These are phyloP conservation scores for Cadophora sp. DNA, from an alignment of 2,329 filamentous ascomycete species.

Conservation along the genomic window DNA sequence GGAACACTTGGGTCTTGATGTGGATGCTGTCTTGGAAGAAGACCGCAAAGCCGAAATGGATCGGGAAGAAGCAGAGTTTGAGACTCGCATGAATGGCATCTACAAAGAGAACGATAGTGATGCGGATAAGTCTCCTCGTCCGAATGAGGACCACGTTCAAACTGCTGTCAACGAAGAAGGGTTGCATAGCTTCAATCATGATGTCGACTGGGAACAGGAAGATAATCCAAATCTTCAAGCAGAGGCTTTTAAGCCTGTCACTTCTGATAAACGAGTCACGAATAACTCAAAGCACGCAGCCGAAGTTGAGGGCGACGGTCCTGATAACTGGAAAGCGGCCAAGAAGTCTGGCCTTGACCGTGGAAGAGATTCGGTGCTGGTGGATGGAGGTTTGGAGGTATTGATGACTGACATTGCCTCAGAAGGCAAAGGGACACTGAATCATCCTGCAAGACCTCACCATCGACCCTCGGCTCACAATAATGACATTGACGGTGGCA, in stretches of 20 bases:
- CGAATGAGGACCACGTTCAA: slow-evolving; percentile 54
- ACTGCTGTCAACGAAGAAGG: slow-evolving; percentile 56
- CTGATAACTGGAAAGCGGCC: slow-evolving; percentile 76
- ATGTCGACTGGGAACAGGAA: slow-evolving; percentile 56
- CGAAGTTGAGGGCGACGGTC: slow-evolving; percentile 78
- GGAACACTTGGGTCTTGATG: slow-evolving; percentile 94
- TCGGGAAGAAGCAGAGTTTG: slow-evolving; percentile 56
- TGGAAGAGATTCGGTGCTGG: slow-evolving; percentile 74
- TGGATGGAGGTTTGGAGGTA: slow-evolving; percentile 73
- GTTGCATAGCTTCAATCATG: slow-evolving; percentile 76
- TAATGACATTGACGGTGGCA: slow-evolving; percentile 32
- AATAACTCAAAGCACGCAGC: slow-evolving; percentile 68
- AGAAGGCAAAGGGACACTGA: slow-evolving; percentile 67
- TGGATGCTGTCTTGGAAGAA: slow-evolving; percentile 87
- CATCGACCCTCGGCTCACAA: slow-evolving; percentile 36
- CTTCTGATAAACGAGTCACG: slow-evolving; percentile 62
- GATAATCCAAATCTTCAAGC: slow-evolving; percentile 49
- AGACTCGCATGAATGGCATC: slow-evolving; percentile 66
- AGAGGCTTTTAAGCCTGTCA: slow-evolving; percentile 47
- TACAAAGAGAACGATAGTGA: slow-evolving; percentile 57
- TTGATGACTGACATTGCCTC: slow-evolving; percentile 68
- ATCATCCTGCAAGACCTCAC: slow-evolving; percentile 55
- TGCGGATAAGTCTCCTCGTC: slow-evolving; percentile 16
- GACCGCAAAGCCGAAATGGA: slow-evolving; percentile 73
- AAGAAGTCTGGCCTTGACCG: slow-evolving; percentile 64